Percentiles rank a stretch among this genome's conserved stretches.
phyloP scores from a whole-genome alignment of 2,329 filamentous ascomycete genomes.

The Botrytis deweyae region DNA sequence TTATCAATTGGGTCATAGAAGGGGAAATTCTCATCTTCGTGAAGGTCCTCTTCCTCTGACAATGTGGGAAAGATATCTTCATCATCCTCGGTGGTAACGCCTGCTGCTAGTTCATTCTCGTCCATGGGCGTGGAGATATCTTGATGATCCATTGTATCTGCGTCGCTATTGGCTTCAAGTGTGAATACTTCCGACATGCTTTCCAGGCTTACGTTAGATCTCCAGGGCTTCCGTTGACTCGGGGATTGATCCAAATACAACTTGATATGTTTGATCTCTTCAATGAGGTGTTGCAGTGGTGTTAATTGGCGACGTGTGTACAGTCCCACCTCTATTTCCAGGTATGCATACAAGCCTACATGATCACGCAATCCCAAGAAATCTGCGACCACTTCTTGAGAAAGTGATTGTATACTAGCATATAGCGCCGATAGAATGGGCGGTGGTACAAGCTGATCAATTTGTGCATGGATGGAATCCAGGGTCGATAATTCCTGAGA shows the following conservation, averaged over 20 bases:
- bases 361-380: background rate
- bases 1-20: slow-evolving; percentile 1
- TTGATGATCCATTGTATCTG: background rate
- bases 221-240: background rate
- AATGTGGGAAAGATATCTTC: background rate
- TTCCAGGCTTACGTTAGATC: background rate
- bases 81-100: background rate
- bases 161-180: background rate
- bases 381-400: background rate
- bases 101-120: background rate
- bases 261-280: slow-evolving; percentile 2
- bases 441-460: slow-evolving; percentile 10
- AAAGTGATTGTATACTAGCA: background rate
- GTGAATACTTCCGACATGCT: background rate
- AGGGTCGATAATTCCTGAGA: background rate
- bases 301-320: background rate
- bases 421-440: background rate
- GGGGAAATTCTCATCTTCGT: slow-evolving; percentile 16
- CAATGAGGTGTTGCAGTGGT: background rate
- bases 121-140: background rate
- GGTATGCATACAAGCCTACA: background rate
- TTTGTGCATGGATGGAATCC: background rate
- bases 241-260: background rate
- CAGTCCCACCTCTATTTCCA: background rate
- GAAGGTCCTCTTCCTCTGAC: background rate